Conservation (phyloP, 352 stramenopile genomes). For the Peronospora belbahrii region DNA sequence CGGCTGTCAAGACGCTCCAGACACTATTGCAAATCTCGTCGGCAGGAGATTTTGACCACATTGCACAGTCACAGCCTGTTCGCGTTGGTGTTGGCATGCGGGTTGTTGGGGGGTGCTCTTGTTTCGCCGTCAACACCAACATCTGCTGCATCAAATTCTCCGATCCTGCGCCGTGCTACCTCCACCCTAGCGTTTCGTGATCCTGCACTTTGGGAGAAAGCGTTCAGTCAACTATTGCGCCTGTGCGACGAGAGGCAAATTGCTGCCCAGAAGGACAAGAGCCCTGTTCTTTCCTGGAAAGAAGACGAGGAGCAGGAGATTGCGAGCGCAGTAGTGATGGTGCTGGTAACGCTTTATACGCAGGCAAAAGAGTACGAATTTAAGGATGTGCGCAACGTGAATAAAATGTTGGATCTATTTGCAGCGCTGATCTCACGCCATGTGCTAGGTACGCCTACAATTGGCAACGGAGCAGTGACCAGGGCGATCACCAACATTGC, state of each 20-base stretch:
- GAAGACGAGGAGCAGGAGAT: conserved; percentile 81
- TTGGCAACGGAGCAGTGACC: conserved; percentile 20
- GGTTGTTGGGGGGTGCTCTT: conserved; percentile 81
- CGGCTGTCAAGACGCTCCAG: conserved; percentile 65
- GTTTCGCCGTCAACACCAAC: conserved; percentile 32
- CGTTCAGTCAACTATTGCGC: conserved; percentile 51
- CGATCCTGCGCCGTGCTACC: conserved; percentile 14
- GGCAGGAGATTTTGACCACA: conserved; percentile 58
- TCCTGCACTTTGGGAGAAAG: conserved; percentile 55
- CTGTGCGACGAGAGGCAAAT: conserved; percentile 43
- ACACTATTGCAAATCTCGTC: conserved; percentile 80
- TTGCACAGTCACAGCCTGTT: conserved; percentile 61
- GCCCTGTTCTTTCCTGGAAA: conserved; percentile 22
- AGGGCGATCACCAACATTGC: conserved; percentile 54
- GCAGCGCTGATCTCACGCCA: conserved; percentile 54
- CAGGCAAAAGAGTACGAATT: conserved; percentile 74
- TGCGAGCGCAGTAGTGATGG: conserved; percentile 60
- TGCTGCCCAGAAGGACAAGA: conserved; percentile 15
- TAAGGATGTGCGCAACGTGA: conserved; percentile 52
- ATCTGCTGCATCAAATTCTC: conserved; percentile 11
- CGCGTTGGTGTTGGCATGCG: conserved; percentile 85
- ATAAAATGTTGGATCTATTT: conserved; percentile 57
- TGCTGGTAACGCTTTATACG: conserved; percentile 68
- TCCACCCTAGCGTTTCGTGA: conserved; percentile 31
- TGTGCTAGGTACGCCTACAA: conserved; percentile 33